Evolutionary conservation across 208 protist species (phyloP).

Genomic region (Phytomonas sp.): DNA sequence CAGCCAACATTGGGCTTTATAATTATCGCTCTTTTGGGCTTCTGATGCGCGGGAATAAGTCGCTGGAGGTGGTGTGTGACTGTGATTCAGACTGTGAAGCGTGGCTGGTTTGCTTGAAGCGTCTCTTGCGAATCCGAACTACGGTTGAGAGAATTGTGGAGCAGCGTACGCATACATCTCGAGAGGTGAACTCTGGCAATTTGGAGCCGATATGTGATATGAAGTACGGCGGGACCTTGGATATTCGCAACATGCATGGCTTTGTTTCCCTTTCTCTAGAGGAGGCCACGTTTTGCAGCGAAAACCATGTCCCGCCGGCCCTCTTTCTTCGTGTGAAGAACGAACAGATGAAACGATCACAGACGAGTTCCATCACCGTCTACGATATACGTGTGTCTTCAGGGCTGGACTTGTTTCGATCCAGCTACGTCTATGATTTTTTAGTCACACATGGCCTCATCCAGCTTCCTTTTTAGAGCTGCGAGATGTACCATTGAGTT

Average conservation of each 20-base stretch:
- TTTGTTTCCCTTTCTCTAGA: slow-evolving; percentile 66
- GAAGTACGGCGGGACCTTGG: slow-evolving; percentile 68
- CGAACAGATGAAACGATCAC: slow-evolving; percentile 69
- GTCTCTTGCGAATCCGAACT: slow-evolving; percentile 60
- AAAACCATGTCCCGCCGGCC: slow-evolving; percentile 78
- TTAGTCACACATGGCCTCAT: slow-evolving; percentile 56
- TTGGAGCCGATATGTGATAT: slow-evolving; percentile 29
- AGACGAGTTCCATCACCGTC: slow-evolving; percentile 56
- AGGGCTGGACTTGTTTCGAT: slow-evolving; percentile 72
- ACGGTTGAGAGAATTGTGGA: slow-evolving; percentile 52
- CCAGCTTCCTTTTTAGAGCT: slow-evolving; percentile 27
- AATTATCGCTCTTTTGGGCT: slow-evolving; percentile 86
- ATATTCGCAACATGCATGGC: slow-evolving; percentile 78
- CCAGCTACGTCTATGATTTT: slow-evolving; percentile 65
- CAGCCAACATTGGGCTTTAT: slow-evolving; percentile 66
- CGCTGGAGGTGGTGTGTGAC: slow-evolving; percentile 86
- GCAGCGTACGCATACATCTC: slow-evolving; percentile 18
- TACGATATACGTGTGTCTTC: slow-evolving; percentile 82
- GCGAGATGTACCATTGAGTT: neutral
- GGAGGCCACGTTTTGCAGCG: slow-evolving; percentile 73
- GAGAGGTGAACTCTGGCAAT: neutral
- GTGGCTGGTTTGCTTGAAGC: slow-evolving; percentile 80
- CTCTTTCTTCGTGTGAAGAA: slow-evolving; percentile 83
- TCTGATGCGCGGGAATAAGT: slow-evolving; percentile 71
- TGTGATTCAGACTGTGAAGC: slow-evolving; percentile 86